Conservation (phyloP, 331 rosid species). For the Stylosanthes scabra region DNA sequence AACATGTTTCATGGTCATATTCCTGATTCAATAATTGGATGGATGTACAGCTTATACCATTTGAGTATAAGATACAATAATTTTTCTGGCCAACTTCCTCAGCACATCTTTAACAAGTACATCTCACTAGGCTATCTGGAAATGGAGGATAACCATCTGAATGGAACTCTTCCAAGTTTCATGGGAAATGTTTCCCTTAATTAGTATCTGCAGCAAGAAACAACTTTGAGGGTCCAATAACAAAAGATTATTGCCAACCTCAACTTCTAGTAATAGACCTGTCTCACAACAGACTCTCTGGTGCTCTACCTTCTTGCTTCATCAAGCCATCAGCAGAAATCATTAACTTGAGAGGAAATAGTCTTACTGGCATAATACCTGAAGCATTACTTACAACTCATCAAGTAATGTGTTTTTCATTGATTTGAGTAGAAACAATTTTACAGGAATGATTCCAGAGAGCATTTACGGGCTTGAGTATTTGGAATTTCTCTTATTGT, state of each 20-base stretch:
- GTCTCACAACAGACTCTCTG: neutral
- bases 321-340: neutral
- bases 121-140: too few relatives aligned
- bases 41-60: too few relatives aligned
- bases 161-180: neutral
- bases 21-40: too few relatives aligned
- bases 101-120: too few relatives aligned
- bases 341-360: conserved; percentile 1
- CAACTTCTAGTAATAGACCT: fast-evolving
- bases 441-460: conserved; percentile 13
- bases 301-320: conserved; percentile 9
- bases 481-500: neutral
- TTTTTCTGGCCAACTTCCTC: too few relatives aligned
- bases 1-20: too few relatives aligned
- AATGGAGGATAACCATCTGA: neutral
- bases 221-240: conserved; percentile 16
- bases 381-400: neutral
- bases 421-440: conserved; percentile 19
- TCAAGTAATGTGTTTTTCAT: too few relatives aligned
- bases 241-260: neutral
- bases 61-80: too few relatives aligned
- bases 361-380: neutral
- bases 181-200: neutral
- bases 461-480: neutral
- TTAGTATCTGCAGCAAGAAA: conserved; percentile 7